Percentiles rank a stretch among this genome's conserved stretches.
These are phyloP conservation scores for Ophiobolus disseminans DNA, from an alignment of 2,329 filamentous ascomycete genomes.

Conservation along the genomic window DNA sequence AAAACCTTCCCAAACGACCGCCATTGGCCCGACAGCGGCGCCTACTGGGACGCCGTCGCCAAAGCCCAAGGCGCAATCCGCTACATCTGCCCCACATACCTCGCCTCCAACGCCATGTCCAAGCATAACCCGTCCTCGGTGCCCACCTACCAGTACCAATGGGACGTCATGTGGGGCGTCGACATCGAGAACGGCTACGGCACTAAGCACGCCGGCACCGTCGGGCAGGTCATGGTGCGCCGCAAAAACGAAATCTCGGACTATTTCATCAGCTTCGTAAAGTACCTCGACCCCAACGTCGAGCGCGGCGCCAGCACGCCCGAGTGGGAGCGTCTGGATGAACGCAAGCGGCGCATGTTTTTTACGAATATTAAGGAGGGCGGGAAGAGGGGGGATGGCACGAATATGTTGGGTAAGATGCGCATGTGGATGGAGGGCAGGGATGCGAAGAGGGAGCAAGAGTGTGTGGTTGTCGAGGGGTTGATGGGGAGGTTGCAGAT, in stretches of 20 bases:
- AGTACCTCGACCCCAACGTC: slow-evolving; percentile 40
- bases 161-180: slow-evolving; percentile 42
- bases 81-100: slow-evolving; percentile 45
- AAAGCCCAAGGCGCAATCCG: slow-evolving; percentile 45
- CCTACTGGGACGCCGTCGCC: slow-evolving; percentile 42
- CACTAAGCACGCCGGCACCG: slow-evolving; percentile 43
- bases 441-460: slow-evolving; percentile 27
- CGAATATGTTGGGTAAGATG: slow-evolving; percentile 29
- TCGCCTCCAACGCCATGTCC: slow-evolving; percentile 41
- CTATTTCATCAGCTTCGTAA: slow-evolving; percentile 44
- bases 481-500: slow-evolving; percentile 39
- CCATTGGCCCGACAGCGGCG: slow-evolving; percentile 43
- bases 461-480: slow-evolving; percentile 25
- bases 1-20: slow-evolving; percentile 42
- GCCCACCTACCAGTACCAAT: slow-evolving; percentile 43
- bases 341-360: slow-evolving; percentile 30
- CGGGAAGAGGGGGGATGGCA: slow-evolving; percentile 26
- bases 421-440: slow-evolving; percentile 28
- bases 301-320: slow-evolving; percentile 23
- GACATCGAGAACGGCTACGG: slow-evolving; percentile 42
- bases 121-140: slow-evolving; percentile 33
- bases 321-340: slow-evolving; percentile 34
- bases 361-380: slow-evolving; percentile 42
- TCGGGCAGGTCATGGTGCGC: slow-evolving; percentile 42
- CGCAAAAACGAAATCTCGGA: slow-evolving; percentile 37